Base-by-base conservation (phyloP, 2,329 filamentous ascomycete species). In the Fusarium fracticaudum region DNA sequence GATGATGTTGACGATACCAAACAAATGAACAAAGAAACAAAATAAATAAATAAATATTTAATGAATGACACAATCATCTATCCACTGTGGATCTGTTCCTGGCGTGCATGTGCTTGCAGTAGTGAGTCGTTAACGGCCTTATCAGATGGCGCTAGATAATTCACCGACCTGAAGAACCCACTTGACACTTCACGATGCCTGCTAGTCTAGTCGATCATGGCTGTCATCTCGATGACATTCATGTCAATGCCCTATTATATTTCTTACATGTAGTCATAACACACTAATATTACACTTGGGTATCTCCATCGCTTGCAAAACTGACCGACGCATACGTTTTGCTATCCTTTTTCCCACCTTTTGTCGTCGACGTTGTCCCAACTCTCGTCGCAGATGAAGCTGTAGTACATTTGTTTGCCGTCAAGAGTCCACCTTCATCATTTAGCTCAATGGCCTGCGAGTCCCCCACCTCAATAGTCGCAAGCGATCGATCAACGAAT, bases 1-100 rank as follows among this genome's bases (percentile, higher is more conserved):
- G 58, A 71, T 29, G 60, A 64, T 58, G 50, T 48, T 72, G 60
- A 68, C 51, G 69, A 72, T 72, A 72, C 67, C 62, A 74, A 60
- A 50, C 47, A 50, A 47, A 35, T 35, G 33, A 35, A 60, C 35
- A 35, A 62, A 17, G 8, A 10, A n/a, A 43, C 22, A 17, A 29
- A 48, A 22, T 40, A 37, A 67, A 40, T 59, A 45, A 66, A 53
- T 71, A 60, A 73, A 73, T 58, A 67, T 40, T 51, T 65, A 73
- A 70, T 59, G 51, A 70, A 69, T 48, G 65, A 68, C 35, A 44
- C 24, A 29, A 33, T 43, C 18, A 9, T 44, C n/a, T 35, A 45
- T 57, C 50, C 43, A 69, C 58, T 69, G 67, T 69, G 67, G 67
- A 69, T 40, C 50, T 45, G 67, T 69, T 64, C 48, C 67, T 69